Evolutionary conservation across 225 moss, liverwort and hornwort species (phyloP).

Genomic region (Bryum argenteum): DNA sequence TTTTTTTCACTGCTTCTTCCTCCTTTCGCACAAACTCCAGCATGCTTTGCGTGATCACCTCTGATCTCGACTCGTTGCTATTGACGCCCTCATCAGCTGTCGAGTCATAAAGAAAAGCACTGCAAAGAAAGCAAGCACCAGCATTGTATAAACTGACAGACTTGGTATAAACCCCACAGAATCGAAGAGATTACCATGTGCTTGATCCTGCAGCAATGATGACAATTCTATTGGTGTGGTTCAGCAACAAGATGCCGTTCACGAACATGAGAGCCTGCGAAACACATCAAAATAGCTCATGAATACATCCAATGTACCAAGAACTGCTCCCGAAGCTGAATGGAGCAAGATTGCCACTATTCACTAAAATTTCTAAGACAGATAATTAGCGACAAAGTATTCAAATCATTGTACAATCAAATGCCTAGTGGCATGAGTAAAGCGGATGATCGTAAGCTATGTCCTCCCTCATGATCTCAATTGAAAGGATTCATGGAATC

Average conservation of each 20-base stretch:
- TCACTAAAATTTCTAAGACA: too few relatives aligned
- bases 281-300: slow-evolving; percentile 16
- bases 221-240: slow-evolving; percentile 78
- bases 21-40: slow-evolving; percentile 76
- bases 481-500: too few relatives aligned
- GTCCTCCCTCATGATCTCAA: too few relatives aligned
- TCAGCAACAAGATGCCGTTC: slow-evolving; percentile 80
- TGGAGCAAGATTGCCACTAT: too few relatives aligned
- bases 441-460: too few relatives aligned
- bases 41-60: slow-evolving; percentile 64
- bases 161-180: not conserved
- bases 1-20: slow-evolving; percentile 68
- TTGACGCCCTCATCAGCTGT: slow-evolving; percentile 51
- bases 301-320: not conserved
- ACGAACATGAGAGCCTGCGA: slow-evolving; percentile 77
- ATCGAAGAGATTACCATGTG: slow-evolving; percentile 58
- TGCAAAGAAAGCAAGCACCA: slow-evolving; percentile 47
- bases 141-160: slow-evolving; percentile 25
- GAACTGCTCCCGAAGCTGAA: too few relatives aligned
- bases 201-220: slow-evolving; percentile 87
- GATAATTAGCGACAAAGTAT: too few relatives aligned
- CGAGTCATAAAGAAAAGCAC: slow-evolving; percentile 88
- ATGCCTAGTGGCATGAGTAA: too few relatives aligned
- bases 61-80: slow-evolving; percentile 54
- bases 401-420: too few relatives aligned